These are phyloP conservation scores for Trichosporon faecale DNA, from an alignment of 1,284 basidiomycete species.

Conservation along the genomic window DNA sequence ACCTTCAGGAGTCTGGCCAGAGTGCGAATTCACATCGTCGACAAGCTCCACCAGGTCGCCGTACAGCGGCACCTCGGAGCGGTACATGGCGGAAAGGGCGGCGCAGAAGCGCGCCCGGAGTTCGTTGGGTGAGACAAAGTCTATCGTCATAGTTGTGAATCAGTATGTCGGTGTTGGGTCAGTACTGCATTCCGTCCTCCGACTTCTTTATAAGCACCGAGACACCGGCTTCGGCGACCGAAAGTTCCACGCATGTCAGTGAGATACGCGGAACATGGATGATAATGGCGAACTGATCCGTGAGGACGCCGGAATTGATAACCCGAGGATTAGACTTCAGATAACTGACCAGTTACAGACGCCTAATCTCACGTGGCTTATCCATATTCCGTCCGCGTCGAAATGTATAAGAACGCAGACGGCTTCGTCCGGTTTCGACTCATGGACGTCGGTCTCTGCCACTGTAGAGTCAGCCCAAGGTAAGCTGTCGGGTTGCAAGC, in stretches of 20 bases:
- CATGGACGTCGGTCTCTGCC: not conserved
- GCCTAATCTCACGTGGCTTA: not conserved
- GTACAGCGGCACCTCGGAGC: conserved; percentile 52
- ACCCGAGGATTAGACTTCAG: not conserved
- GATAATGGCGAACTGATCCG: not conserved
- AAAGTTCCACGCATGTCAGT: not conserved
- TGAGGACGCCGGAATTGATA: conserved; percentile 1
- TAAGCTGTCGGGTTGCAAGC: too few species aligned
- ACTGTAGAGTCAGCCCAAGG: too few species aligned
- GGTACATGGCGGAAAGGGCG: conserved; percentile 50
- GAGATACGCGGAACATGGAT: not conserved
- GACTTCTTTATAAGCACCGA: not conserved
- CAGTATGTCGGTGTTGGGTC: not conserved
- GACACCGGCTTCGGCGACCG: not conserved
- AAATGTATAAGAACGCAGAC: not conserved
- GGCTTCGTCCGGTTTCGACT: not conserved
- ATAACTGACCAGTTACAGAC: not conserved
- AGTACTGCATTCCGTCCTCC: not conserved
- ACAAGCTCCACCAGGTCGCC: conserved; percentile 52
- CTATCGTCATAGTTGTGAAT: not conserved
- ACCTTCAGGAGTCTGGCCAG: conserved; percentile 15
- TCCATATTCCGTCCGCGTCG: not conserved
- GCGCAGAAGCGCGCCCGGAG: conserved; percentile 48
- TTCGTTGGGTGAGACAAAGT: conserved; percentile 30
- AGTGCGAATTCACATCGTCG: conserved; percentile 44